These are phyloP conservation scores for Cladosporium austrohemisphaericum DNA, from an alignment of 2,329 filamentous ascomycete species.

Conservation along the genomic window DNA sequence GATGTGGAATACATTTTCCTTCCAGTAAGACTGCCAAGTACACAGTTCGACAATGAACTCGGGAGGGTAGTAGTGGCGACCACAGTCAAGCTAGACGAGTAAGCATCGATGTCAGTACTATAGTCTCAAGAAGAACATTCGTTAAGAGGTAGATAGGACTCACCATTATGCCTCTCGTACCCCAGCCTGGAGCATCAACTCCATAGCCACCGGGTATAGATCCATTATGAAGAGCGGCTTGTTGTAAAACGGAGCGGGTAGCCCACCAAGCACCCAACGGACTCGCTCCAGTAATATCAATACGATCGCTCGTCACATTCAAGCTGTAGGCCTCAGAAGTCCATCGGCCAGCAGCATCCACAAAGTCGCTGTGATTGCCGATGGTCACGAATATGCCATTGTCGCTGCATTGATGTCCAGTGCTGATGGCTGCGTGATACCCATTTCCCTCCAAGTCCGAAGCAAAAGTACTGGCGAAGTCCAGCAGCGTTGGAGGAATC, in stretches of 20 bases:
- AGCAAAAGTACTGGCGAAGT: conserved; percentile 49
- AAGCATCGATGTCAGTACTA: neutral
- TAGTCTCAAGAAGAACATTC: neutral
- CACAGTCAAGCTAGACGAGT: conserved; percentile 52
- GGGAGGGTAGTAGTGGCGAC: conserved; percentile 54
- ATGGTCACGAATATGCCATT: conserved; percentile 48
- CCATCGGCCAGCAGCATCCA: conserved; percentile 44
- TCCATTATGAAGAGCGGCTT: conserved; percentile 40
- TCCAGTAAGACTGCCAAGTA: conserved; percentile 59
- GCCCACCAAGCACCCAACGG: conserved; percentile 58
- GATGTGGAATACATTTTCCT: conserved; percentile 57
- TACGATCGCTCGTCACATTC: conserved; percentile 37
- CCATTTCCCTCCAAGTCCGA: conserved; percentile 31
- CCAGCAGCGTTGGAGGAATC: conserved; percentile 49
- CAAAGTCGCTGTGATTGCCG: conserved; percentile 38
- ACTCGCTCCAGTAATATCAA: conserved; percentile 51
- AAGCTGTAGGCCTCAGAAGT: conserved; percentile 52
- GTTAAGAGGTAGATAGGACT: neutral
- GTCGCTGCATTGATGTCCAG: neutral
- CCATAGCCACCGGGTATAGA: conserved; percentile 43
- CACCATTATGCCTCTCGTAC: conserved; percentile 28
- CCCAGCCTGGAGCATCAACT: conserved; percentile 50
- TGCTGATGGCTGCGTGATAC: neutral
- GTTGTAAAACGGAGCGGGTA: conserved; percentile 54
- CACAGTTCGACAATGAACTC: conserved; percentile 56